Percentiles rank a stretch among this genome's conserved stretches.
phyloP scores from a whole-genome alignment of 169 alveolate genomes.

The Plasmodium ovale region DNA sequence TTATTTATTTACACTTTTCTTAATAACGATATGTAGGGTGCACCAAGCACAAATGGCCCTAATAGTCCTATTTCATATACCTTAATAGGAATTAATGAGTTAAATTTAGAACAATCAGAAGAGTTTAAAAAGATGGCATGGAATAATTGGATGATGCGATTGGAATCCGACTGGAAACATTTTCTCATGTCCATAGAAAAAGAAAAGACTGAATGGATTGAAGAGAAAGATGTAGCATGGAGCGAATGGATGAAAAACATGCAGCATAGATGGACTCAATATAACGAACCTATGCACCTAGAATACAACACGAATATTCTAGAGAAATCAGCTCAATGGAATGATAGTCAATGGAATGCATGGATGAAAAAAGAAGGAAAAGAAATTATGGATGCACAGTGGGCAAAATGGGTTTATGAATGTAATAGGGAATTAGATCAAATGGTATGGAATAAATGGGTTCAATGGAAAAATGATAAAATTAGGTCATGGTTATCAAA shows the following conservation, averaged over 20 bases:
- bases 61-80: no score
- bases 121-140: not conserved
- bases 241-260: not conserved
- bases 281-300: slow-evolving; percentile 2
- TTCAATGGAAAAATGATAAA: slow-evolving; percentile 24
- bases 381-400: slow-evolving; percentile 1
- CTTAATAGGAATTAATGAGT: no score
- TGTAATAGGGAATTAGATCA: not conserved
- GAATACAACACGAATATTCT: not conserved
- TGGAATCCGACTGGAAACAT: not conserved
- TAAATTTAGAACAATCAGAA: not conserved
- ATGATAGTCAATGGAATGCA: slow-evolving; percentile 8
- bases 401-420: slow-evolving; percentile 15
- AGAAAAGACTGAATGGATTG: not conserved
- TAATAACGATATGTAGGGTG: no score
- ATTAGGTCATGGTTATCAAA: slow-evolving; percentile 13
- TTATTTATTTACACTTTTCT: no score
- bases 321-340: slow-evolving; percentile 3
- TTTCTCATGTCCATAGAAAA: not conserved
- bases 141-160: not conserved
- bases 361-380: slow-evolving; percentile 16
- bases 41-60: no score
- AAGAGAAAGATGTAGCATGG: not conserved
- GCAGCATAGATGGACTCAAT: slow-evolving; percentile 4
- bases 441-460: slow-evolving; percentile 9